Base-by-base conservation (phyloP, 23 red algal genomes). In the Cyanidioschyzon merolae region DNA sequence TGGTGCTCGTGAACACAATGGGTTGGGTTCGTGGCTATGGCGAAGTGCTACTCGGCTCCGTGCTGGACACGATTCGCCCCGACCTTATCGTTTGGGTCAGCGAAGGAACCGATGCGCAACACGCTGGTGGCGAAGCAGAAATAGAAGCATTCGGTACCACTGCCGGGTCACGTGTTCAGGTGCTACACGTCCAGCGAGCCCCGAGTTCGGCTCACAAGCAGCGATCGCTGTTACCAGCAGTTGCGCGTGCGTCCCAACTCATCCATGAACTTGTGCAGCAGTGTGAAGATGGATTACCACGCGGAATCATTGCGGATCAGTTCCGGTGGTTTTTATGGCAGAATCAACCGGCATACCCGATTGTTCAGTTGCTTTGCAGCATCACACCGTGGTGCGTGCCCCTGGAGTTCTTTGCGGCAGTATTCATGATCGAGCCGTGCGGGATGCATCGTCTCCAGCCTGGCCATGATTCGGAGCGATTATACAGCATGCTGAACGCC, bases 21-120 rank as follows among this genome's bases (percentile, higher is more conserved):
- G 63, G 63, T 27, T 71, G 63, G 63, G 29, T 32, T 7, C 63
- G 30, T 7, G 63, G 63, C 63, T 71, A 32, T 71, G 63, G 63
- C n/a, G 16, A 7, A 35, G 3, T 27, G 16, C 63, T 71, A 7
- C n/a, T 35, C 16, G 16, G 30, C 7, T 7, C 21, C n/a, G 3
- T 71, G n/a, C 2, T 35, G 16, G 32, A 71, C 2, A 35, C 30
- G 63, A 35, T 71, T 7, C 63, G 30, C 12, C 63, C 63, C 12
- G 30, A 25, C n/a, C 63, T 71, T 7, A 35, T 71, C 12, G n/a
- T 71, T 25, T 27, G 32, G 3, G 30, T 35, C 32, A 71, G 63
- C 63, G 29, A 27, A 27, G 45, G 45, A 15, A 54, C 45, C 21
- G 45, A 54, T 15, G n/a, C n/a, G n/a, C n/a, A n/a, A n/a, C n/a